A percentile compares a stretch with the other conserved stretches of the same genome.
Evolutionary conservation across 2,329 filamentous ascomycete genomes (phyloP).

Genomic region (Leptographium procerum): DNA sequence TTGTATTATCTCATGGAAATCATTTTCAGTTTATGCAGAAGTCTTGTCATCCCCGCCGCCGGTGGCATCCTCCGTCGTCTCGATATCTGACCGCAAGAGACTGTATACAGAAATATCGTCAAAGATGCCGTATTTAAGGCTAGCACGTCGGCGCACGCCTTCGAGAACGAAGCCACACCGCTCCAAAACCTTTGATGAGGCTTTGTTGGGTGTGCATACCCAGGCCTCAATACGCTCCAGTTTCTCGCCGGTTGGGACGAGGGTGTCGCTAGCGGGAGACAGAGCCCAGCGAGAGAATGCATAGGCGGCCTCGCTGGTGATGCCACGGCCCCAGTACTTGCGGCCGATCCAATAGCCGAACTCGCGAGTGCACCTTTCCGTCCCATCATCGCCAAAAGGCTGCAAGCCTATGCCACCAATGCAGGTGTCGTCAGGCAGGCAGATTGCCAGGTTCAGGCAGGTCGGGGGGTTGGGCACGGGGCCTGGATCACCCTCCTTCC

Average conservation of each 20-base stretch:
- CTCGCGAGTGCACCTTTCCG: conserved; percentile 30
- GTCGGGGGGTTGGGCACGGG: background rate
- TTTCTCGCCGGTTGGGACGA: conserved; percentile 13
- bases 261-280: background rate
- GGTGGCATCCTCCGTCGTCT: background rate
- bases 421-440: conserved; percentile 19
- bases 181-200: conserved; percentile 29
- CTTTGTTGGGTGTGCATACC: conserved; percentile 26
- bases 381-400: conserved; percentile 21
- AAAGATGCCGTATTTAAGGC: conserved; percentile 29
- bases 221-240: conserved; percentile 30
- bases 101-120: conserved; percentile 27
- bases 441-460: conserved; percentile 24
- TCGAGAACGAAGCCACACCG: conserved; percentile 32
- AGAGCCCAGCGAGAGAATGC: conserved; percentile 34
- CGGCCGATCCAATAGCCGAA: conserved; percentile 37
- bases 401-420: conserved; percentile 31
- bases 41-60: background rate
- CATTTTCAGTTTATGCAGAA: background rate
- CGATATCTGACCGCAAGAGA: conserved; percentile 15
- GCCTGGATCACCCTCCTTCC: background rate
- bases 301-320: conserved; percentile 27
- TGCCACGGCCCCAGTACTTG: conserved; percentile 33
- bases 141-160: conserved; percentile 28
- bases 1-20: background rate